Evolutionary conservation across 139 green algal species (phyloP), one percentile per base, ranked within the genome.

Genomic region (Coelastrella sp.): DNA sequence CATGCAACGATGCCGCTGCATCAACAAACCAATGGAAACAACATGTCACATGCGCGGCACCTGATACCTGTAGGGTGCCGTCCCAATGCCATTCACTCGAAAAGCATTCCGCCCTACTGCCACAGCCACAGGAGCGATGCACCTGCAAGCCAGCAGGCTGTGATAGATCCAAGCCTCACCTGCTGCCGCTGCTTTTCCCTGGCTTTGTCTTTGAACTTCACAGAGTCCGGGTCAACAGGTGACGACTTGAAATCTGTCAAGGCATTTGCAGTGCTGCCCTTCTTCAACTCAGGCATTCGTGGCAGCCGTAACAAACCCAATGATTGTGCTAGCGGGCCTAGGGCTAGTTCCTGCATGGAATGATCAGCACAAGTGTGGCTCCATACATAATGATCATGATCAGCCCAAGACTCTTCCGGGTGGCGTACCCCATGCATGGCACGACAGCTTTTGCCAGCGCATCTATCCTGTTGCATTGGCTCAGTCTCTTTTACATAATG

Each of bases 281-380:
- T 94, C 84, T 96, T 96, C 4, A 99, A 73, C 93, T 99, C 98
- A 4, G 95, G 95, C 98, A 99, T 99, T 58, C 90, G 83, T 0
- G 98, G 98, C 86, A 99, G 92, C 14, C 95, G 91, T 90, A 99
- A 95, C 90, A 99, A 92, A 0, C 93, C 97, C 75, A 98, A 95
- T 0, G 92, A 90, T 4, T 85, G 94, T 4, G 96, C 98, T 80
- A 99, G 92, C 1, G 86, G 86, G 0, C 95, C 98, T 5, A 99
- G 77, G 58, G 94, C 71, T 8, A 99, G 93, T 7, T 99, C 96
- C 92, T 96, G 93, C 5, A 77, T 54, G 23, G 83, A 6, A 65
- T 4, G 14, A 66, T 20, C 66, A 80, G 81, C 23, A 61, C 32
- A 47, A 47, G 32, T 47, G 32, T 47, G 32, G 32, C 32, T 47